These are phyloP conservation scores for Ceratocystis albifundus DNA, from an alignment of 2,329 filamentous ascomycete species.

Conservation along the genomic window DNA sequence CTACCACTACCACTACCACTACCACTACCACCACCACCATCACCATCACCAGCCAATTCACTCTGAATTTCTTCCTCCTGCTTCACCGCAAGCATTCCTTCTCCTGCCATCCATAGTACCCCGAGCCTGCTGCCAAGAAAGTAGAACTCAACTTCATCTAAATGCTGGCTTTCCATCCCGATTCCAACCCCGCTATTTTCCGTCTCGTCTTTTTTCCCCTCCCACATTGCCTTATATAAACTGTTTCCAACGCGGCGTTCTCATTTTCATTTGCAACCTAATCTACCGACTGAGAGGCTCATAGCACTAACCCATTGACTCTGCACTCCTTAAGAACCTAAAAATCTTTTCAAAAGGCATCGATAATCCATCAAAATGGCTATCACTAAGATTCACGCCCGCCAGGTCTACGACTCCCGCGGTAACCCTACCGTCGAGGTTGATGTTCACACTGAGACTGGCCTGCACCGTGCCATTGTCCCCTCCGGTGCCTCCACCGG, in stretches of 20 bases:
- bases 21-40: no score
- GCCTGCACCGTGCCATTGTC: constrained; percentile 87
- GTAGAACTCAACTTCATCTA: background rate
- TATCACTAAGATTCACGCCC: constrained; percentile 80
- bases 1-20: no score
- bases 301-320: constrained; percentile 24
- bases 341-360: constrained; percentile 19
- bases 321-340: constrained; percentile 16
- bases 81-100: background rate
- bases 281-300: background rate
- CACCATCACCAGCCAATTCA: no score
- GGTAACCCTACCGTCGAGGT: constrained; percentile 97
- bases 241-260: background rate
- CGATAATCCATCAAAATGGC: constrained; percentile 53
- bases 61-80: no score
- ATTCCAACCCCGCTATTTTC: background rate
- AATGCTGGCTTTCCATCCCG: background rate
- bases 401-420: constrained; percentile 97
- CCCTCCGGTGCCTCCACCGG: constrained; percentile 86
- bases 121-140: background rate
- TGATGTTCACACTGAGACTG: constrained; percentile 83
- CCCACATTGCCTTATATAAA: background rate
- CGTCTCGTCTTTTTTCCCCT: no score
- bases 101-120: background rate
- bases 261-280: background rate